Conservation (phyloP, 805 yeast species). For the Wickerhamiella parazyma region DNA sequence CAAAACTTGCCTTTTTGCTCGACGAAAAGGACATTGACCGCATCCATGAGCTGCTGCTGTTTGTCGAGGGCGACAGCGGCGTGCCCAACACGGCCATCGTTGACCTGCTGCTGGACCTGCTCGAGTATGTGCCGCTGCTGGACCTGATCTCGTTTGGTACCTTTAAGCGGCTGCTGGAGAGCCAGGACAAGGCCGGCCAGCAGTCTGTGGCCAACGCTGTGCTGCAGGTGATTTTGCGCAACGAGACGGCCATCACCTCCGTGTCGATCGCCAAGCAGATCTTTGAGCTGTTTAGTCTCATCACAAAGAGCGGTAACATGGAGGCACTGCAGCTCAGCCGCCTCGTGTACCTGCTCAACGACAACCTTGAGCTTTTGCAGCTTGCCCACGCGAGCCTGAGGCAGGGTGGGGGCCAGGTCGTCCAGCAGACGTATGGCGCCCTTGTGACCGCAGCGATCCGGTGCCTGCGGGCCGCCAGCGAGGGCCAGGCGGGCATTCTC, state of each 20-base stretch:
- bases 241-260: slow-evolving; percentile 28
- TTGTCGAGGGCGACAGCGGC: slow-evolving; percentile 9
- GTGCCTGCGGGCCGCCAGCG: slow-evolving; percentile 21
- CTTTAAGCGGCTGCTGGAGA: slow-evolving; percentile 40
- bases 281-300: slow-evolving; percentile 42
- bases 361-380: slow-evolving; percentile 34
- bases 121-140: slow-evolving; percentile 23
- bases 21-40: slow-evolving; percentile 2
- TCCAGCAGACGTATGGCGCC: slow-evolving; percentile 62
- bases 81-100: slow-evolving; percentile 13
- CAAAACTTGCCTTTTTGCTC: slow-evolving; percentile 8
- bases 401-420: slow-evolving; percentile 38
- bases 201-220: slow-evolving; percentile 48
- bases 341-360: slow-evolving; percentile 47
- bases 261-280: slow-evolving; percentile 44
- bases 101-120: slow-evolving; percentile 26
- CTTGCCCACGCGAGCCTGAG: slow-evolving; percentile 36
- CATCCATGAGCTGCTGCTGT: slow-evolving; percentile 9
- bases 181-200: slow-evolving; percentile 40
- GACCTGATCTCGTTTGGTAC: slow-evolving; percentile 30
- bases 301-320: slow-evolving; percentile 32
- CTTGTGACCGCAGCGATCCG: slow-evolving; percentile 48
- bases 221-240: slow-evolving; percentile 39
- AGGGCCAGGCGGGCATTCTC: slow-evolving; percentile 31
- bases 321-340: slow-evolving; percentile 38